Evolutionary conservation across 345 rosid species (phyloP).

Genomic region (Arabis hirsuta): DNA sequence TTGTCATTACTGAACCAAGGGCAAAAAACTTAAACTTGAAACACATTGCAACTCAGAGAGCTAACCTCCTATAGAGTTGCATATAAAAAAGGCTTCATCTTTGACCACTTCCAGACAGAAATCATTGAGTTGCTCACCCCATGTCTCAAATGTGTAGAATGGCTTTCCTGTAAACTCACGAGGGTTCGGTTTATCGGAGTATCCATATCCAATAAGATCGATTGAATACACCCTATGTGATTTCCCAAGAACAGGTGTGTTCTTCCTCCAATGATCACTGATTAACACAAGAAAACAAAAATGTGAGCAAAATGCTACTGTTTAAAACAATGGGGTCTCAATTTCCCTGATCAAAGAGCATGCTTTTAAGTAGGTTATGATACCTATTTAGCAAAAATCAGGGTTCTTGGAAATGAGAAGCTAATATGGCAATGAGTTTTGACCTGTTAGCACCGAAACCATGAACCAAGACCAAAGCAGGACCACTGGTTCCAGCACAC

Average conservation of each 20-base stretch:
- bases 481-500: conserved; percentile 70
- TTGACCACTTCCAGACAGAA: conserved; percentile 70
- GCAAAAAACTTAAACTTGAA: not conserved
- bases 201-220: conserved; percentile 94
- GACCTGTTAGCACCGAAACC: conserved; percentile 99
- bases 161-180: conserved; percentile 56
- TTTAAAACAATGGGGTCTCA: conserved; percentile 7
- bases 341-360: not conserved
- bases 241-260: conserved; percentile 74
- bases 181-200: conserved; percentile 91
- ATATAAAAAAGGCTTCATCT: conserved; percentile 81
- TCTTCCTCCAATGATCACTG: conserved; percentile 94
- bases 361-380: conserved; percentile 17
- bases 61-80: conserved; percentile 96
- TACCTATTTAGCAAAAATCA: conserved; percentile 54
- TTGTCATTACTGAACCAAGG: conserved; percentile 15
- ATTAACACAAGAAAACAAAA: conserved; percentile 21
- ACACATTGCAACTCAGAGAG: conserved; percentile 11
- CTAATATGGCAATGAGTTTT: conserved; percentile 53
- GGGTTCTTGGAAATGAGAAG: conserved; percentile 60
- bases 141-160: conserved; percentile 85
- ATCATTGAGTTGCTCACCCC: conserved; percentile 84
- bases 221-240: conserved; percentile 73
- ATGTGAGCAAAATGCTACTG: not conserved
- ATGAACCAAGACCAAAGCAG: conserved; percentile 82